A percentile compares a stretch with the other conserved stretches of the same genome.
These are phyloP conservation scores for Phytophthora melonis DNA, from an alignment of 352 stramenopile species.

Conservation along the genomic window DNA sequence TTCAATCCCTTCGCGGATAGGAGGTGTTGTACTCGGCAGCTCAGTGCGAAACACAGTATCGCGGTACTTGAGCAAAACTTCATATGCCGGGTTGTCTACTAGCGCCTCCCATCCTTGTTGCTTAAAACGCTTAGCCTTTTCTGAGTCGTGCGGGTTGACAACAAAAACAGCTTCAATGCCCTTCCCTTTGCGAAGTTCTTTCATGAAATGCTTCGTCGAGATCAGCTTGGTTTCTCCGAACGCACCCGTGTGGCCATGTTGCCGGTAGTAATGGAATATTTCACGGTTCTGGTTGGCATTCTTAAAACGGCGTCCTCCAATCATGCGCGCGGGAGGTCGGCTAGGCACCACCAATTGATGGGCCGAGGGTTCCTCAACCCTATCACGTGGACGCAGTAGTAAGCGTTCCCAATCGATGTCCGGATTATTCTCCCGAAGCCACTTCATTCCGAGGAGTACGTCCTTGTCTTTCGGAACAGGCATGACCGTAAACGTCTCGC, in stretches of 20 bases:
- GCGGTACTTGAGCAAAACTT: not conserved
- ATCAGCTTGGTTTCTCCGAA: not conserved
- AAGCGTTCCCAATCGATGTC: too few relatives aligned
- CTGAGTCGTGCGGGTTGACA: slow-evolving; percentile 7
- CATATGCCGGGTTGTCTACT: slow-evolving; percentile 5
- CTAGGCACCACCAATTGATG: not conserved
- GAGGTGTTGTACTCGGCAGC: slow-evolving; percentile 6
- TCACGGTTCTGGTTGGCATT: slow-evolving; percentile 5
- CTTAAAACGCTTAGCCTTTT: slow-evolving; percentile 16
- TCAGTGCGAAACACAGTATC: slow-evolving; percentile 11
- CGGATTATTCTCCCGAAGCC: too few relatives aligned
- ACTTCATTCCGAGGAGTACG: too few relatives aligned
- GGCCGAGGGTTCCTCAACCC: not conserved
- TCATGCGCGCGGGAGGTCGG: not conserved
- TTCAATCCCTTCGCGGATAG: slow-evolving; percentile 6
- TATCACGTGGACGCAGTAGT: too few relatives aligned
- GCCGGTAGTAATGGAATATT: slow-evolving; percentile 7
- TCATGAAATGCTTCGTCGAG: slow-evolving; percentile 2
- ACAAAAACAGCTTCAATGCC: slow-evolving; percentile 10
- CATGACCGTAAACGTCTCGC: too few relatives aligned
- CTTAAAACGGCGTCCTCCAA: not conserved
- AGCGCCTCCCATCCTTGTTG: slow-evolving; percentile 10
- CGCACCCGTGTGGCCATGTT: not conserved
- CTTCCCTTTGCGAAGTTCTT: slow-evolving; percentile 1
- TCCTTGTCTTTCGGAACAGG: too few relatives aligned